A percentile compares a stretch with the other conserved stretches of the same genome.
phyloP scores from a whole-genome alignment of 805 yeast species.

The Cyberlindnera suaveolens region DNA sequence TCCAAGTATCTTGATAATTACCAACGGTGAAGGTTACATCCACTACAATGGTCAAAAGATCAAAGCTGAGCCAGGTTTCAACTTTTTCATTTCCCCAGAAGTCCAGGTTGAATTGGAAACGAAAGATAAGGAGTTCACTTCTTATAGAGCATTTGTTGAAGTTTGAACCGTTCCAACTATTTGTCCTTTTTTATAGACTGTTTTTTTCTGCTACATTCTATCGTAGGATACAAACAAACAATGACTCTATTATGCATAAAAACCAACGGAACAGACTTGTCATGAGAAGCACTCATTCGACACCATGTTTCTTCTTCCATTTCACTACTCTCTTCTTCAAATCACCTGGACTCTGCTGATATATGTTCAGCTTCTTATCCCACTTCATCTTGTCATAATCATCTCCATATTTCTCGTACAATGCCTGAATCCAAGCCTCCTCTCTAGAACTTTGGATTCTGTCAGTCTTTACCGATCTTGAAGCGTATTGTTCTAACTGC shows the following conservation, averaged over 20 bases:
- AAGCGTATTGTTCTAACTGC: conserved; percentile 61
- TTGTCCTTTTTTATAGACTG: not conserved
- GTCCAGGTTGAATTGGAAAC: conserved; percentile 57
- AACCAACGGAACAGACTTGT: not conserved
- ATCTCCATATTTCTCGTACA: conserved; percentile 78
- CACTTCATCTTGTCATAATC: conserved; percentile 86
- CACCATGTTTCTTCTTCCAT: conserved; percentile 52
- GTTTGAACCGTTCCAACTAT: conserved; percentile 17
- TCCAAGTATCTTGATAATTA: conserved; percentile 80
- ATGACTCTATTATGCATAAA: not conserved
- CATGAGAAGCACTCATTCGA: conserved; percentile 15
- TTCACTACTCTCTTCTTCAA: conserved; percentile 61
- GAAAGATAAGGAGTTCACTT: conserved; percentile 50
- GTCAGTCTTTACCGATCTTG: conserved; percentile 33
- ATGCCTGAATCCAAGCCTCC: conserved; percentile 55
- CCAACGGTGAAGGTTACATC: conserved; percentile 72
- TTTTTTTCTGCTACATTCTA: not conserved
- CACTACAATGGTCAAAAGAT: conserved; percentile 36
- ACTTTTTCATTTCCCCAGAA: conserved; percentile 79
- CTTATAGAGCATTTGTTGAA: conserved; percentile 90
- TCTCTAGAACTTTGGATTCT: conserved; percentile 68
- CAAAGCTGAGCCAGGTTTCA: conserved; percentile 62
- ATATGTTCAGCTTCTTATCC: conserved; percentile 79
- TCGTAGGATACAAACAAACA: not conserved
- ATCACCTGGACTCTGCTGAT: conserved; percentile 83